Conservation (phyloP, 139 green algal species). For the Monoraphidium neglectum region DNA sequence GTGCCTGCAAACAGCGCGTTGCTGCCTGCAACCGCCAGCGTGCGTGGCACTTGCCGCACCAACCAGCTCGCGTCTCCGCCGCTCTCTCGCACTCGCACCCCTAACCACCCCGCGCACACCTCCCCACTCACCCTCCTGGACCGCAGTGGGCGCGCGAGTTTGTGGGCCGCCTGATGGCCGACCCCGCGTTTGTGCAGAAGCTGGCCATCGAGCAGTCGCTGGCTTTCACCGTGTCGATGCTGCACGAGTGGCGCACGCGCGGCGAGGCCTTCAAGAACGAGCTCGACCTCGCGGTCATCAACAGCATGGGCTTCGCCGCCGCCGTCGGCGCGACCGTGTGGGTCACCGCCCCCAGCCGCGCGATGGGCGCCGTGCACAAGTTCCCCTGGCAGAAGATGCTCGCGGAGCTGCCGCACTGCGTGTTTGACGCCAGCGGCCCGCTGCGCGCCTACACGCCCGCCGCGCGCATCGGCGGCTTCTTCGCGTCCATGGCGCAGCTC, state of each 20-base stretch:
- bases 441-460: conserved; percentile 75
- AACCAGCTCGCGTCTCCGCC: no score
- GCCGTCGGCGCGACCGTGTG: conserved; percentile 89
- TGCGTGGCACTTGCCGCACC: no score
- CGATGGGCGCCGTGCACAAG: conserved; percentile 70
- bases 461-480: conserved; percentile 68
- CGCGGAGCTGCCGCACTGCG: conserved; percentile 59
- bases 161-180: conserved; percentile 95
- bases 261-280: conserved; percentile 59
- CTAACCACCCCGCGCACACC: no score
- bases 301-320: conserved; percentile 78
- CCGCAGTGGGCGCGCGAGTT: conserved; percentile 80
- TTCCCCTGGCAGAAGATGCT: conserved; percentile 88
- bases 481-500: conserved; percentile 87
- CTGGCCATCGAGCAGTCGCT: conserved; percentile 87
- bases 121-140: no score
- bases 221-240: conserved; percentile 64
- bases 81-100: no score
- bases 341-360: conserved; percentile 83
- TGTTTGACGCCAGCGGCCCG: conserved; percentile 78
- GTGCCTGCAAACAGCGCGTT: no score
- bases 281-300: conserved; percentile 89
- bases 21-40: no score
- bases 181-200: conserved; percentile 97
- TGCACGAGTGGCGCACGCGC: conserved; percentile 75